Evolutionary conservation across 768 basidiomycete species (phyloP).

Genomic region (Rhizopogon vulgaris): DNA sequence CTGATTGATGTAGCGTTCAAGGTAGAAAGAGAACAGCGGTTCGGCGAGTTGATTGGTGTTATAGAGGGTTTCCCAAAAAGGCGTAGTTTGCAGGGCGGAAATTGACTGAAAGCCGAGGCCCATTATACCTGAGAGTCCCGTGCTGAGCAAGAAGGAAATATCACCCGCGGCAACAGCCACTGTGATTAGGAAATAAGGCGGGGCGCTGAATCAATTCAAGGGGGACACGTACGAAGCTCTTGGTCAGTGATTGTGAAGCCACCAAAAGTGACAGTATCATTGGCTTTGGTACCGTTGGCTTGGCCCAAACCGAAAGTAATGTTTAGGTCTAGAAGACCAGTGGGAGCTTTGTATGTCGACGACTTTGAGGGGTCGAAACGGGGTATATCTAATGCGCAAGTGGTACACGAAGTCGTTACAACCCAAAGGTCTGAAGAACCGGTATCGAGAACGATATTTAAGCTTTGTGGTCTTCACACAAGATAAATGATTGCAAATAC

Average conservation of each 20-base stretch:
- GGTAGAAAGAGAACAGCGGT: conserved; percentile 60
- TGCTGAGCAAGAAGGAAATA: conserved; percentile 39
- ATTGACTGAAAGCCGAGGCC: conserved; percentile 68
- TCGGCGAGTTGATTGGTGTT: conserved; percentile 33
- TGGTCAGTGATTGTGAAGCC: conserved; percentile 54
- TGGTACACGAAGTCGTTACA: conserved; percentile 41
- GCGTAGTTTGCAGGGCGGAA: conserved; percentile 46
- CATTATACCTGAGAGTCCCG: conserved; percentile 61
- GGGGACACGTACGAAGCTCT: conserved; percentile 39
- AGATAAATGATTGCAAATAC: conserved; percentile 3
- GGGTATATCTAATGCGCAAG: conserved; percentile 36
- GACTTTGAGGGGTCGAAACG: conserved; percentile 41
- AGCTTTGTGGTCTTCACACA: conserved; percentile 47
- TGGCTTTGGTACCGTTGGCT: conserved; percentile 47
- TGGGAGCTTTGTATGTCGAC: conserved; percentile 24
- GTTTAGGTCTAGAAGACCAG: conserved; percentile 14
- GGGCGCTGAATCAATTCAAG: neutral
- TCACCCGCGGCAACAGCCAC: conserved; percentile 51
- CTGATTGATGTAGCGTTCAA: conserved; percentile 45
- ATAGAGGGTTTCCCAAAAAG: conserved; percentile 62
- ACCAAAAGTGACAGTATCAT: conserved; percentile 62
- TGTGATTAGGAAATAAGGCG: conserved; percentile 18
- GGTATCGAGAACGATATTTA: conserved; percentile 85
- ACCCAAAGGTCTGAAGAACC: conserved; percentile 93
- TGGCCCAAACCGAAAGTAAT: conserved; percentile 69